Conservation (phyloP, 257 asterid species). For the Fraxinus anomala region DNA sequence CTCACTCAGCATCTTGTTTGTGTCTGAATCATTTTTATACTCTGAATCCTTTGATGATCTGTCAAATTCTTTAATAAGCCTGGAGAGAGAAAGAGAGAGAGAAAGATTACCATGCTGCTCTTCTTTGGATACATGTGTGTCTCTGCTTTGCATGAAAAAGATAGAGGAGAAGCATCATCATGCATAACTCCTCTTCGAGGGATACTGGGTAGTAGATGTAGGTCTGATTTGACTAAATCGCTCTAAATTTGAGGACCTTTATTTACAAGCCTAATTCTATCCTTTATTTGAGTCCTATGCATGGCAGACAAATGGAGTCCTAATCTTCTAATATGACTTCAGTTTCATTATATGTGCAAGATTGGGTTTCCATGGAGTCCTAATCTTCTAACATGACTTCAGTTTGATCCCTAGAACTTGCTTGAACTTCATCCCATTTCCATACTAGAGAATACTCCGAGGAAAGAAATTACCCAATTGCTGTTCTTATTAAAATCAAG, state of each 20-base stretch:
- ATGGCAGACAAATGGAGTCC: background rate
- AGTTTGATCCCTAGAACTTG: background rate
- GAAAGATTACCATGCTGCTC: constrained; percentile 15
- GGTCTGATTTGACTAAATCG: background rate
- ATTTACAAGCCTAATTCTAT: background rate
- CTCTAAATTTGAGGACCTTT: background rate
- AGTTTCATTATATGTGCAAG: background rate
- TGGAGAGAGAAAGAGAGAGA: constrained; percentile 37
- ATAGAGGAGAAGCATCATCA: background rate
- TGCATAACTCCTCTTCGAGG: background rate
- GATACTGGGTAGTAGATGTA: background rate
- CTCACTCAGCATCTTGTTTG: constrained; percentile 75
- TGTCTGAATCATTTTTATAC: constrained; percentile 68
- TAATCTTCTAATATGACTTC: background rate
- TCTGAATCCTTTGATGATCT: constrained; percentile 73
- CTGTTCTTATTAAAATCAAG: background rate
- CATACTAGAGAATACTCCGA: background rate
- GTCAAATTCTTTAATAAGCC: constrained; percentile 92
- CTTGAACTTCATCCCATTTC: background rate
- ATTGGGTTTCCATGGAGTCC: background rate
- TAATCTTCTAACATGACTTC: background rate
- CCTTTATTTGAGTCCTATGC: background rate
- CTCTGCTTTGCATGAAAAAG: constrained; percentile 13
- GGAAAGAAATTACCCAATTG: background rate
- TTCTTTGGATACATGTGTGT: constrained; percentile 15